Evolutionary conservation across 2,329 filamentous ascomycete species (phyloP).

Genomic region (Periglandula ipomoeae): DNA sequence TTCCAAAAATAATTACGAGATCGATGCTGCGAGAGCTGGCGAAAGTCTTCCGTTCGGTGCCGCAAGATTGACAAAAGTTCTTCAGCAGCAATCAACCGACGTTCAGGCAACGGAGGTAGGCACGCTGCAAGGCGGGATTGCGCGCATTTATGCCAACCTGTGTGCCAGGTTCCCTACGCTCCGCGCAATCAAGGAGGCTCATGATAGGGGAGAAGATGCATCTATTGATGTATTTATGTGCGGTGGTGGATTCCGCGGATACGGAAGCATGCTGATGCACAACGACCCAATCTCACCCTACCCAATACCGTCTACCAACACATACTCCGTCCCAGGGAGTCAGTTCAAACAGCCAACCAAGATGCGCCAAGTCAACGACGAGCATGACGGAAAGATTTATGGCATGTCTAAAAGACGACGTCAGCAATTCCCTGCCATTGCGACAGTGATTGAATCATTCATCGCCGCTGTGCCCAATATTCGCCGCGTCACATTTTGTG

Average conservation of each 20-base stretch:
- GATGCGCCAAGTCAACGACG: conserved; percentile 42
- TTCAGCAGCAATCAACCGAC: conserved; percentile 30
- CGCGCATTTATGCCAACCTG: conserved; percentile 48
- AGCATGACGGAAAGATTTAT: conserved; percentile 51
- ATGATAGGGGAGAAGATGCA: conserved; percentile 18
- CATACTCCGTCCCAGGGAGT: conserved; percentile 56
- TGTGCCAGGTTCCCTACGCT: conserved; percentile 43
- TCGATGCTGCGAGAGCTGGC: conserved; percentile 43
- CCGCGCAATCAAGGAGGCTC: conserved; percentile 24
- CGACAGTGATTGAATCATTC: conserved; percentile 69
- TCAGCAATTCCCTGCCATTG: conserved; percentile 75
- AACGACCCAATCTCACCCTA: conserved; percentile 66
- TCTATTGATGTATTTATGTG: conserved; percentile 72
- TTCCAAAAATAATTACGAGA: conserved; percentile 34
- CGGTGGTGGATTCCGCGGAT: conserved; percentile 83
- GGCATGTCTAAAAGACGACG: conserved; percentile 74
- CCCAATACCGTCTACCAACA: conserved; percentile 74
- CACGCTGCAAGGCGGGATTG: conserved; percentile 50
- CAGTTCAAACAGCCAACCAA: conserved; percentile 48
- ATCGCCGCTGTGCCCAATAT: conserved; percentile 60
- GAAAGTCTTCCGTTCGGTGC: conserved; percentile 54
- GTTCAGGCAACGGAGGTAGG: conserved; percentile 37
- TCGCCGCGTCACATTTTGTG: conserved; percentile 70
- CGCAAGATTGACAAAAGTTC: conserved; percentile 43
- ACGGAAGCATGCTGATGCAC: conserved; percentile 83